Evolutionary conservation across 768 basidiomycete genomes (phyloP).

Genomic region (Kwoniella bestiolae): DNA sequence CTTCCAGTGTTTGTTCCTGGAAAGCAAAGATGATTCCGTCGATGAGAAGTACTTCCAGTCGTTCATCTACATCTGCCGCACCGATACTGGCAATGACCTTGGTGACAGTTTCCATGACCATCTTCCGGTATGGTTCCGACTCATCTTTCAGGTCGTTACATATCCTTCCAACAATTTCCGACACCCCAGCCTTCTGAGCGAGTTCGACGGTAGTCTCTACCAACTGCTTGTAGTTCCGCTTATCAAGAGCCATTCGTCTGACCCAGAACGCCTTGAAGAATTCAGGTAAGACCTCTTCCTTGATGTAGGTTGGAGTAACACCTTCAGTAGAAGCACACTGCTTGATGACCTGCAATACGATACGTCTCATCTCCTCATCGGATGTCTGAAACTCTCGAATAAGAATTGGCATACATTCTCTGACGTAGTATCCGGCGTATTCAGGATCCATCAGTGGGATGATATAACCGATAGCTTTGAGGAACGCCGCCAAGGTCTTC

Average conservation of each 20-base stretch:
- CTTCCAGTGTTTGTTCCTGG: constrained; percentile 99
- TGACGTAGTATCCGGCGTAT: constrained; percentile 98
- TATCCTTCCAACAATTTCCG: constrained; percentile 88
- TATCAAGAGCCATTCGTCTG: constrained; percentile 89
- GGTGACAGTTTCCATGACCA: constrained; percentile 99
- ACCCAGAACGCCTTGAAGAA: constrained; percentile 99
- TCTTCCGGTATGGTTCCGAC: constrained; percentile 71
- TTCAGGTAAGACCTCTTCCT: constrained; percentile 95
- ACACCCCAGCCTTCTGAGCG: constrained; percentile 93
- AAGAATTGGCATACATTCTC: constrained; percentile 67
- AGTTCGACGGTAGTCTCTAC: constrained; percentile 99
- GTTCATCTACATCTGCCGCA: constrained; percentile 96
- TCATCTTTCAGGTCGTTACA: constrained; percentile 83
- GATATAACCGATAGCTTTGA: constrained; percentile 98
- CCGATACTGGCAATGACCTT: constrained; percentile 91
- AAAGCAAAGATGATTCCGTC: constrained; percentile 99
- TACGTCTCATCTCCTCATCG: constrained; percentile 99
- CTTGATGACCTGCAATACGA: constrained; percentile 97
- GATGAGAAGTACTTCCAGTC: constrained; percentile 88
- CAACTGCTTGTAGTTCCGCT: constrained; percentile 93
- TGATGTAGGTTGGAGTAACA: constrained; percentile 93
- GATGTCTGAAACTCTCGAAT: constrained; percentile 96
- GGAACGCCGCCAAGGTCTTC: constrained; percentile 90
- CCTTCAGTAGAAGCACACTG: constrained; percentile 99
- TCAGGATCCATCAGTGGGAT: constrained; percentile 99